Evolutionary conservation across 2,329 filamentous ascomycete species (phyloP).

Genomic region (Fusarium scirpi): DNA sequence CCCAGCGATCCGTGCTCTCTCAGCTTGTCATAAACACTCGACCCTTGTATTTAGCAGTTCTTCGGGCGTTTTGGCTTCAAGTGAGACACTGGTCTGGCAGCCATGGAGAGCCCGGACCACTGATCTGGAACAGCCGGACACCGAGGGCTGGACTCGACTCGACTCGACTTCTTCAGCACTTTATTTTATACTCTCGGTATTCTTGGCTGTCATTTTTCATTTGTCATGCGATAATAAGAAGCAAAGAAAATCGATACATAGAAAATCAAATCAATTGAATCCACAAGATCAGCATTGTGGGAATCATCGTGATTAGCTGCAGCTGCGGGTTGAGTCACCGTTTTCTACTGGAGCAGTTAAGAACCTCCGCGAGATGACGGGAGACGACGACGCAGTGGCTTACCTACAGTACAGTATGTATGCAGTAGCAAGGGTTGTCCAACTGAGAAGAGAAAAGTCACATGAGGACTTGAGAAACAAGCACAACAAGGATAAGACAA

Average conservation of each 20-base stretch:
- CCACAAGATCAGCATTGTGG: slow-evolving; percentile 21
- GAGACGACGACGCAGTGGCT: not conserved
- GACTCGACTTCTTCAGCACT: slow-evolving; percentile 8
- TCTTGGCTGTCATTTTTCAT: not conserved
- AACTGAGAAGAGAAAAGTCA: slow-evolving; percentile 7
- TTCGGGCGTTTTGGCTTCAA: slow-evolving; percentile 28
- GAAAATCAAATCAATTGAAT: not conserved
- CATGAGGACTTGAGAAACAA: slow-evolving; percentile 17
- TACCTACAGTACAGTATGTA: not conserved
- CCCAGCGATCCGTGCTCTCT: not conserved
- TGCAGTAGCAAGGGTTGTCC: slow-evolving; percentile 1
- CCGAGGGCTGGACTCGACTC: not conserved
- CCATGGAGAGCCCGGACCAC: slow-evolving; percentile 27
- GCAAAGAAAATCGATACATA: not conserved
- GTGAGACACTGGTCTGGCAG: slow-evolving; percentile 46
- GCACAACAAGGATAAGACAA: slow-evolving; percentile 3
- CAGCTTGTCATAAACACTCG: slow-evolving; percentile 2
- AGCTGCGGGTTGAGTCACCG: slow-evolving; percentile 12
- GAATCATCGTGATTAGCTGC: slow-evolving; percentile 25
- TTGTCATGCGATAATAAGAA: not conserved
- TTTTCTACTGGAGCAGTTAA: slow-evolving; percentile 31
- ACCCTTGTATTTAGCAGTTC: slow-evolving; percentile 18
- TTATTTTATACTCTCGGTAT: not conserved
- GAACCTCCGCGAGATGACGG: slow-evolving; percentile 22
- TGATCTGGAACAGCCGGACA: slow-evolving; percentile 10